Percentiles rank a stretch among this genome's conserved stretches.
These are phyloP conservation scores for Hygrophorus russula DNA, from an alignment of 768 basidiomycete genomes.

Conservation along the genomic window DNA sequence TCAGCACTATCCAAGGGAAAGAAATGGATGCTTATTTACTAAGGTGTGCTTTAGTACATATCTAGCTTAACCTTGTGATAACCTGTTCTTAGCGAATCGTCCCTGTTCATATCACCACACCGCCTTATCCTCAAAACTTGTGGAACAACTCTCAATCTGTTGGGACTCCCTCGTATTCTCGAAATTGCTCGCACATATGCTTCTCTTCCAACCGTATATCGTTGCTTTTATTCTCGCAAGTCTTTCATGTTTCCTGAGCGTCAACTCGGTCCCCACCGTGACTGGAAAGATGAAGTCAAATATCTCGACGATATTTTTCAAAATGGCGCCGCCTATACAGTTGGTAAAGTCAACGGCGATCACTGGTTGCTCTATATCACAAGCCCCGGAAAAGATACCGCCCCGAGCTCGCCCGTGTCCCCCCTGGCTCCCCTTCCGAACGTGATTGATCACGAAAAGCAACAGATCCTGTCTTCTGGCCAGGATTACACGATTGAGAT, in stretches of 20 bases:
- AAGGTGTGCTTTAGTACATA: slow-evolving; percentile 45
- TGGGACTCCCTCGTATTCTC: slow-evolving; percentile 90
- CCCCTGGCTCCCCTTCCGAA: not conserved
- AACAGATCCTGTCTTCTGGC: slow-evolving; percentile 21
- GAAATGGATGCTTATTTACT: slow-evolving; percentile 93
- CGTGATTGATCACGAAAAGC: slow-evolving; percentile 5
- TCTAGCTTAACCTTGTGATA: slow-evolving; percentile 8
- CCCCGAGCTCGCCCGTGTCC: not conserved
- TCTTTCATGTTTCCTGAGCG: slow-evolving; percentile 99
- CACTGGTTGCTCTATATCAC: slow-evolving; percentile 98
- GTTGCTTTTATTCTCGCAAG: slow-evolving; percentile 97
- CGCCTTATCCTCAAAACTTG: slow-evolving; percentile 97
- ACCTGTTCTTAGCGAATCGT: slow-evolving; percentile 72
- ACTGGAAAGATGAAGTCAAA: slow-evolving; percentile 89
- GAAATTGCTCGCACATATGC: slow-evolving; percentile 75
- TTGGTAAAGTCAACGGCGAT: slow-evolving; percentile 96
- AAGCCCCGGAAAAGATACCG: slow-evolving; percentile 25
- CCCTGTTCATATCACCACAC: slow-evolving; percentile 89
- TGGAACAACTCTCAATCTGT: slow-evolving; percentile 94
- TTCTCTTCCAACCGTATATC: slow-evolving; percentile 59
- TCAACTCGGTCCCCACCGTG: slow-evolving; percentile 83
- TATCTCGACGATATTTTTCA: slow-evolving; percentile 86
- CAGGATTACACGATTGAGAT: slow-evolving; percentile 93
- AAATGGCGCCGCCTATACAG: slow-evolving; percentile 87
- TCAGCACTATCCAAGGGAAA: slow-evolving; percentile 80